Base-by-base conservation (phyloP, 768 basidiomycete species). In the Hysterangium stoloniferum region DNA sequence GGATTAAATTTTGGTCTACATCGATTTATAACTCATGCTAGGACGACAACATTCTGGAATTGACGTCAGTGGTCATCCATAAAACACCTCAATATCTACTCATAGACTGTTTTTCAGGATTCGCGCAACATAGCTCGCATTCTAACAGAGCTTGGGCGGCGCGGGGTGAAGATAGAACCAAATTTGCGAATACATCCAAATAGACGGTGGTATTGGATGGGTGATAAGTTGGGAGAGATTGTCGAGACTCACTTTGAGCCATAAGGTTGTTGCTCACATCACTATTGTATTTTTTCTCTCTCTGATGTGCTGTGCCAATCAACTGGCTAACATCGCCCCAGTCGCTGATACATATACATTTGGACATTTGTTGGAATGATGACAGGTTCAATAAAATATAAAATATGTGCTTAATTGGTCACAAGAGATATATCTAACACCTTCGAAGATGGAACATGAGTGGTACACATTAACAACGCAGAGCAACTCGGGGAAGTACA, bases 111-210 rank as follows among this genome's bases (percentile, higher is more conserved):
- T 59, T 34, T 27, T n/a, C 49, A 94, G 91, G 93, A 99, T 67
- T 77, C 88, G 31, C 83, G 87, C 27, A 99, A 99, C 64, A 78
- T 97, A 51, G 76, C 87, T 9, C 79, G 87, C 29, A 81, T 99
- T 54, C 63, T 95, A 34, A 67, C 77, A 44, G 86, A 90, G 59
- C 78, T 97, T n/a, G 83, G 83, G 11, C 67, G 76, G 48, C 76
- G 78, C 48, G 82, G 82, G 25, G 69, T 85, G 28, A 68, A 73
- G 52, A 70, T 97, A 54, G 72, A 78, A 54, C 79, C 90, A 19
- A 96, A 94, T 60, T 80, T 79, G 6, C 55, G 69, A n/a, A 77
- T 90, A 57, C 71, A 77, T 59, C 76, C 79, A 33, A 72, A 75
- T 54, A 72, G 77, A 43, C 75, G 83, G 47, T 93, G 86, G 89